Evolutionary conservation across 169 alveolate species (phyloP), one percentile per base, ranked within the genome.

Genomic region (Toxoplasma gondii): DNA sequence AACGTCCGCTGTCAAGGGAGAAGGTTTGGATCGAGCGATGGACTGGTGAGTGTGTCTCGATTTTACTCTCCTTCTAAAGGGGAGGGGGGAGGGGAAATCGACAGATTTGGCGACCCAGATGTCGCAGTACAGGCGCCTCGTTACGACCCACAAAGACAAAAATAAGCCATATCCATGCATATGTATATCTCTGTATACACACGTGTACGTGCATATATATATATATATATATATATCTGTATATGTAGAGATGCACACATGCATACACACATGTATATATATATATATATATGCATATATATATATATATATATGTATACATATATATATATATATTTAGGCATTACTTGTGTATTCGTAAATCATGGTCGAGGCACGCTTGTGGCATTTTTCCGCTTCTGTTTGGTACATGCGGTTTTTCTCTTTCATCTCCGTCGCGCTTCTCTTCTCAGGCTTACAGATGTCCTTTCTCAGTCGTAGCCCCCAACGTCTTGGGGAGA

Each of bases 1-100:
- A 41, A 97, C 99, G 44, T 97, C 99, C 93, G 99, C 99, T 34
- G 96, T 98, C 24, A 98, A 98, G 91, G 99, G 99, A 69, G 98
- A 97, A 54, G 99, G 99, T 12, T 96, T 98, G 58, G 94, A 97
- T 78, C 99, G 98, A 84, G 99, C 99, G 36, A 95, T 98, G 54
- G 99, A 98, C 95, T 99, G 99, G 99, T 96, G 97, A 91, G 95
- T 0, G 49, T 4, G 12, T 1, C 5, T 44, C 43, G 58, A 4
- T 12, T 12, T n/a, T 58, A 16, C n/a, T 24, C n/a, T n/a, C n/a
- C n/a, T n/a, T n/a, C n/a, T n/a, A n/a, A n/a, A n/a, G n/a, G n/a
- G n/a, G n/a, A n/a, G n/a, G n/a, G n/a, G n/a, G n/a, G n/a, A n/a
- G n/a, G n/a, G n/a, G n/a, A n/a, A n/a, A n/a, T n/a, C n/a, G n/a